These are phyloP conservation scores for Oryza meyeriana DNA, from an alignment of 176 grass and related monocot genomes.

Conservation along the genomic window DNA sequence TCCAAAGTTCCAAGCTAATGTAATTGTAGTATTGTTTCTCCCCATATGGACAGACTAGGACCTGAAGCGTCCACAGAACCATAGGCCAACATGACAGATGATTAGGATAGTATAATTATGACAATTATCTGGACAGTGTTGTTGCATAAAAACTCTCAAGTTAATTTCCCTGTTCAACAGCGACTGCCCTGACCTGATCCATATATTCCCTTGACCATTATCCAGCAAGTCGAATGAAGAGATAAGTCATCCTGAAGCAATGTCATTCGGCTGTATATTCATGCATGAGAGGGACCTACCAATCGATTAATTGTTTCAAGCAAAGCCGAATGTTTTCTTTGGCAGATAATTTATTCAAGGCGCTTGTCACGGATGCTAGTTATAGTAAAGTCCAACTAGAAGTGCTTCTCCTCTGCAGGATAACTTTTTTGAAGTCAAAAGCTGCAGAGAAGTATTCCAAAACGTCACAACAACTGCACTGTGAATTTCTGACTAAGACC, in stretches of 20 bases:
- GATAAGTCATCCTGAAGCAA: not conserved
- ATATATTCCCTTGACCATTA: not conserved
- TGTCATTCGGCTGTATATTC: not conserved
- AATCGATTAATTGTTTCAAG: not conserved
- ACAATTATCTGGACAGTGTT: not conserved
- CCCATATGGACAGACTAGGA: no score
- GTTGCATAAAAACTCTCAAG: not conserved
- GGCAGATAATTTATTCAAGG: not conserved
- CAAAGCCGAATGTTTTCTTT: not conserved
- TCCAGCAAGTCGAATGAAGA: not conserved
- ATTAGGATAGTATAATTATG: not conserved
- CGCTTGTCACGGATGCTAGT: not conserved
- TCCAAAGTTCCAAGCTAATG: no score
- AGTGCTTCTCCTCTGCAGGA: not conserved
- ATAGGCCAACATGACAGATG: not conserved
- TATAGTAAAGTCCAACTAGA: not conserved
- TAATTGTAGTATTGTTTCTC: no score
- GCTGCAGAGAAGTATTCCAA: not conserved
- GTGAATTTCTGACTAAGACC: slow-evolving; percentile 20
- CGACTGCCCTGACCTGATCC: not conserved
- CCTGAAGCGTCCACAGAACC: not conserved
- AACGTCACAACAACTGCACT: not conserved
- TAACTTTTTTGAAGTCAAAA: not conserved
- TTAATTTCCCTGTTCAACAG: not conserved
- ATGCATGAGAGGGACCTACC: no score